These are phyloP conservation scores for Alternaria arborescens DNA, from an alignment of 2,329 filamentous ascomycete genomes.

Conservation along the genomic window DNA sequence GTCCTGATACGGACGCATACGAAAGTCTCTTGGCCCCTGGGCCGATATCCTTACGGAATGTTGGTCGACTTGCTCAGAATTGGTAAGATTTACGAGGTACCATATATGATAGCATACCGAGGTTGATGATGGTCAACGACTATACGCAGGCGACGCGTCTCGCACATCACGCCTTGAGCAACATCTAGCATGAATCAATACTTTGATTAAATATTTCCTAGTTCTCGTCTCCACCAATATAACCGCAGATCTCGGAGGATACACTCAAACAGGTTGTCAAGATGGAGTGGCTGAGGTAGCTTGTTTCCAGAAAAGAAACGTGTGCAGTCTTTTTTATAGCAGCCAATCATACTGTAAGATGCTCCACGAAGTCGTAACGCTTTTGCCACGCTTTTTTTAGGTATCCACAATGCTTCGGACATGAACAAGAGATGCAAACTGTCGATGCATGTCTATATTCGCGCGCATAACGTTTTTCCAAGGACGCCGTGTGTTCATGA, in stretches of 20 bases:
- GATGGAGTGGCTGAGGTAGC: neutral
- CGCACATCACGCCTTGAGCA: neutral
- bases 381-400: neutral
- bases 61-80: neutral
- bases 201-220: neutral
- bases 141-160: neutral
- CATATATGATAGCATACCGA: constrained; percentile 5
- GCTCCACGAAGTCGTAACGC: neutral
- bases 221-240: neutral
- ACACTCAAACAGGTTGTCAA: neutral
- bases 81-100: constrained; percentile 1
- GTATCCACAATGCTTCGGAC: neutral
- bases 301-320: constrained; percentile 2
- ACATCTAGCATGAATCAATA: constrained; percentile 1
- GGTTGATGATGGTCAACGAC: neutral
- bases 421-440: neutral
- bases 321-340: neutral
- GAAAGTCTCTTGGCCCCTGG: neutral
- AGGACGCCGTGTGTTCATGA: neutral
- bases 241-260: neutral
- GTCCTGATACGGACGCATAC: neutral
- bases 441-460: neutral
- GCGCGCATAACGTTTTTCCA: constrained; percentile 1
- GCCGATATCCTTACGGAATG: neutral
- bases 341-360: neutral